Base-by-base conservation (phyloP, 148 eudicot species). In the Rhododendron ferrugineum region DNA sequence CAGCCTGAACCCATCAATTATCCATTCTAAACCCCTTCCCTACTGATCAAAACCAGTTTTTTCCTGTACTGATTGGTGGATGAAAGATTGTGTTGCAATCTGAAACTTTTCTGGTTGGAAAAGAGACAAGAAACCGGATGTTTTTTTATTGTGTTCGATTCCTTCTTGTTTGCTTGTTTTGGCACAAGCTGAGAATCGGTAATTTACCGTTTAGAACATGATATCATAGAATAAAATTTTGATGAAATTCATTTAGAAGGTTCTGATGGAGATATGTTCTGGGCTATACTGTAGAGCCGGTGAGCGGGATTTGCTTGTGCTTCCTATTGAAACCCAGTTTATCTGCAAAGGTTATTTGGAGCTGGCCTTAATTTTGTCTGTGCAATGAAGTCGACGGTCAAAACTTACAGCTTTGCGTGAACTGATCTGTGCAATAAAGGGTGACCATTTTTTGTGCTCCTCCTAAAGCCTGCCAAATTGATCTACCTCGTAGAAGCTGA, bases 1-100 rank as follows among this genome's bases (percentile, higher is more conserved):
- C 95, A 93, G 83, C 88, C 88, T 0, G 92, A 94, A 78, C 93
- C 94, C 9, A 89, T 95, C 82, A 73, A 76, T 66, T 75, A 56
- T 49, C 85, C 87, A 60, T 77, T 20, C 47, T 77, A 40, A 42
- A 42, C 28, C 52, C 79, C 28, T 76, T 22, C 28, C 49, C 11
- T 42, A 23, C 52, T 11, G 50, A 77, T 46, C 80, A 23, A 23
- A 77, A 40, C 28, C 49, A 77, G 26, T 20, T 77, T 77, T 77
- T 42, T 23, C 23, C 11, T n/a, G 4, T 22, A 23, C n/a, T 22
- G 11, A 22, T 18, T 22, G 28, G 28, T 23, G 80, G 49, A 40
- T 7, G 4, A 40, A 40, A 77, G 50, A 77, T 42, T 42, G 28
- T 18, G 50, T 23, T 10, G 15, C 42, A 15, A 15, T 42, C 79